Base-by-base conservation (phyloP, 768 basidiomycete species). In the Kwoniella pini region DNA sequence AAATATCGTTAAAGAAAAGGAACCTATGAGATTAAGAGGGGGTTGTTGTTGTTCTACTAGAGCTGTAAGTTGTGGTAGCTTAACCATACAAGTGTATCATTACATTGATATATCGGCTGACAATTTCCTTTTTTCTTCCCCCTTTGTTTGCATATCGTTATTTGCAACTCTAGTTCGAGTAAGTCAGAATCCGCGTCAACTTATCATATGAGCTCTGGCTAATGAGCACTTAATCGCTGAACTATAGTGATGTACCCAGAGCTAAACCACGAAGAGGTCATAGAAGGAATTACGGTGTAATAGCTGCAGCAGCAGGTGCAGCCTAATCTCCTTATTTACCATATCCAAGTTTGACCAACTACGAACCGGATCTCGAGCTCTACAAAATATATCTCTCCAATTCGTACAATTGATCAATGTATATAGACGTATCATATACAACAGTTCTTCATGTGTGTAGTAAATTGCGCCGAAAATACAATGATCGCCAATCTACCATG, bases 241-340 rank as follows among this genome's bases (percentile, higher is more conserved):
- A n/a, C n/a, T 42, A 19, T n/a, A 52, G 50, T 52, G 50, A 52
- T 17, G 31, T 17, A 4, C 50, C 50, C 9, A 10, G 40, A 42
- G 12, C 12, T 42, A 42, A 17, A 42, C 50, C 50, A 36, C 30
- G 50, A 52, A 17, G 31, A 19, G 50, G 50, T 1, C 50, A 26
- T 6, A 17, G 50, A 38, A 52, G 36, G 50, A 52, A 52, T 27
- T 52, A 52, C 36, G 50, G 50, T 38, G 50, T 52, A 19, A 38
- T 52, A 19, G 50, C 50, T 38, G 50, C 50, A 19, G 31, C 24
- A 9, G 50, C 50, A 3, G 50, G 50, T 36, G 50, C 50, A 52
- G 33, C 31, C 40, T 42, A 19, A 42, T 5, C 33, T 36, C n/a
- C n/a, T n/a, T n/a, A n/a, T n/a, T n/a, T 36, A 36, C 33, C 33